Evolutionary conservation across 2,329 filamentous ascomycete genomes (phyloP), one percentile per base, ranked within the genome.

Genomic region (Apiospora aurea): DNA sequence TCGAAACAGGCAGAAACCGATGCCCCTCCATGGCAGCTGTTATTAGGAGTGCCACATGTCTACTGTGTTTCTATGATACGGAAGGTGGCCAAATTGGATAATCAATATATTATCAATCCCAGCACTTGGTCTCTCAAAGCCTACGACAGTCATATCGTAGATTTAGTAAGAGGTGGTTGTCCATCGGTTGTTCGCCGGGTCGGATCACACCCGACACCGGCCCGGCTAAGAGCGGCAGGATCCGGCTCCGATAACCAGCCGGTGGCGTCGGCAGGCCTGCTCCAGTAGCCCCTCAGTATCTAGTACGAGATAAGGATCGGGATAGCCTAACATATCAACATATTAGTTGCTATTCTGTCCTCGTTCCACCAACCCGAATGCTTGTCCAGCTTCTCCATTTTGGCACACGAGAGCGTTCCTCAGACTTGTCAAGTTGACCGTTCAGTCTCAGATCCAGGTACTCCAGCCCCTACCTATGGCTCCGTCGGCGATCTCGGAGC

Each of bases 171-270:
- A 38, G 18, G 29, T 6, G 29, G 21, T 64, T 41, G 18, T 41
- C 18, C 16, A 14, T 24, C 8, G 2, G 2, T 38, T 38, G 57
- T 7, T 41, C 34, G 29, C 57, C 34, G 29, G 3, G 34, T 64
- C 57, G 57, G 57, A 41, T 41, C 57, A 64, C 57, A n/a, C 57
- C 57, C 57, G 57, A 64, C 29, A 41, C 57, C 57, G 57, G 57
- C 29, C 57, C 57, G 57, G 57, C 34, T 64, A 41, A 14, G 34
- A 64, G 57, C 57, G 57, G 57, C 29, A 41, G 34, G 57, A 64
- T 41, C 57, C 57, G 57, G 57, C 57, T 64, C 57, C 57, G 57
- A 64, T 64, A 64, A 41, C 57, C 29, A 41, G 29, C 57, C 57
- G 57, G 57, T 64, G 57, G 57, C 57, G 34, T 64, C 57, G 57